phyloP scores from a whole-genome alignment of 331 rosid genomes.

The Stylosanthes scabra region DNA sequence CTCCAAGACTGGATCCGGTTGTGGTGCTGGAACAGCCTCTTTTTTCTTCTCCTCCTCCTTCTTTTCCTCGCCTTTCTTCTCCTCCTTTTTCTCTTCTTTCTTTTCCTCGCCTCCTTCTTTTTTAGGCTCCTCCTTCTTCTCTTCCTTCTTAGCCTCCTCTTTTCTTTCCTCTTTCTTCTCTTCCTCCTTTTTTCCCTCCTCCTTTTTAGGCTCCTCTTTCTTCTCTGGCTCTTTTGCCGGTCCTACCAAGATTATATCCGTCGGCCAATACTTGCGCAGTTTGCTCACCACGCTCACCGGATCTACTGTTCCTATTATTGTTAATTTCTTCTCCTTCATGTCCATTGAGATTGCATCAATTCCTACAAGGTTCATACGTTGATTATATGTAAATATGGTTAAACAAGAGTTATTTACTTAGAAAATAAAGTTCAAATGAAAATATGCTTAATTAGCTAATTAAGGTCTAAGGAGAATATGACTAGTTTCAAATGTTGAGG shows the following conservation, averaged over 20 bases:
- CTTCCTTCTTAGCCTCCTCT: conserved; percentile 66
- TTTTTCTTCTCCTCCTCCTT: conserved; percentile 52
- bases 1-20: conserved; percentile 64
- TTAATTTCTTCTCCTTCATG: conserved; percentile 87
- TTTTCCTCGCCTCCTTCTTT: conserved; percentile 53
- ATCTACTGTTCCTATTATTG: conserved; percentile 86
- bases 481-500: not conserved
- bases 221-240: conserved; percentile 80
- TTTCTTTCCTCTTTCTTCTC: conserved; percentile 63
- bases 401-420: not conserved
- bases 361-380: conserved; percentile 50
- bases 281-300: conserved; percentile 86
- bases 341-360: conserved; percentile 91
- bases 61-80: conserved; percentile 23
- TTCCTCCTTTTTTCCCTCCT: conserved; percentile 82
- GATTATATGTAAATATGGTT: too few relatives aligned
- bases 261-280: conserved; percentile 76
- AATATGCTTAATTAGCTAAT: too few relatives aligned
- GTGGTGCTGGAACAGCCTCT: conserved; percentile 41
- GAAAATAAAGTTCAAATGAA: not conserved
- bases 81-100: conserved; percentile 28
- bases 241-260: conserved; percentile 71
- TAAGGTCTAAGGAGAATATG: too few relatives aligned
- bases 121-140: conserved; percentile 66
- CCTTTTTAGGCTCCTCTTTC: conserved; percentile 91